Conservation (phyloP, 495 filamentous ascomycete genomes). For the Xylaria venustula region DNA sequence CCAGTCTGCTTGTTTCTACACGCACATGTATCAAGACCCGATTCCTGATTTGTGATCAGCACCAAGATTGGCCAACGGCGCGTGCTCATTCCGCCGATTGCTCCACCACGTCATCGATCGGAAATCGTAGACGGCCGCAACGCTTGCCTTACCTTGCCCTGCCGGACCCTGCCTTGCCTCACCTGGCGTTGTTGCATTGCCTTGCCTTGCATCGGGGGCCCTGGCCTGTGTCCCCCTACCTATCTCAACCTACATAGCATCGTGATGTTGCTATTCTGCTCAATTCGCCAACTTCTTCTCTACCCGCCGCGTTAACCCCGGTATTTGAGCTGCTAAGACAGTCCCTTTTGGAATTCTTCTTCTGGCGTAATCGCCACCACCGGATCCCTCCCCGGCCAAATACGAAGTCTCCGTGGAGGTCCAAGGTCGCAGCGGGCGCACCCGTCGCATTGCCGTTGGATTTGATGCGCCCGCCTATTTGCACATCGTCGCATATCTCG, state of each 20-base stretch:
- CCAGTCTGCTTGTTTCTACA: neutral
- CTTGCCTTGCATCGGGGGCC: neutral
- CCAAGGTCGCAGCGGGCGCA: neutral
- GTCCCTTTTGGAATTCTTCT: neutral
- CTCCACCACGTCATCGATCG: conserved; percentile 10
- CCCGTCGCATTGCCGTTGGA: conserved; percentile 1
- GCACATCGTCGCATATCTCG: neutral
- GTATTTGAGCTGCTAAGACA: neutral
- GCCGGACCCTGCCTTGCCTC: neutral
- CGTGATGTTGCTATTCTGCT: neutral
- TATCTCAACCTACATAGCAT: neutral
- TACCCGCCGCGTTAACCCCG: neutral
- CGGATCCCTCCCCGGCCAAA: neutral
- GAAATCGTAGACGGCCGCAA: neutral
- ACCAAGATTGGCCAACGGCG: neutral
- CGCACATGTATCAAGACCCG: neutral
- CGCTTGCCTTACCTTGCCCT: neutral
- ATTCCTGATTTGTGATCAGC: conserved; percentile 8
- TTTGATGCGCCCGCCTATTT: conserved; percentile 2
- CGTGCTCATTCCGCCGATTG: neutral
- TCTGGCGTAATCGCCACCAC: neutral
- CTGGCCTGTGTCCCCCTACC: neutral
- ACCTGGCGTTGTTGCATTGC: neutral
- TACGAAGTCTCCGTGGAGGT: neutral
- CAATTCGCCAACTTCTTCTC: neutral